phyloP scores from a whole-genome alignment of 352 stramenopile species.

The Phytophthora constricta region DNA sequence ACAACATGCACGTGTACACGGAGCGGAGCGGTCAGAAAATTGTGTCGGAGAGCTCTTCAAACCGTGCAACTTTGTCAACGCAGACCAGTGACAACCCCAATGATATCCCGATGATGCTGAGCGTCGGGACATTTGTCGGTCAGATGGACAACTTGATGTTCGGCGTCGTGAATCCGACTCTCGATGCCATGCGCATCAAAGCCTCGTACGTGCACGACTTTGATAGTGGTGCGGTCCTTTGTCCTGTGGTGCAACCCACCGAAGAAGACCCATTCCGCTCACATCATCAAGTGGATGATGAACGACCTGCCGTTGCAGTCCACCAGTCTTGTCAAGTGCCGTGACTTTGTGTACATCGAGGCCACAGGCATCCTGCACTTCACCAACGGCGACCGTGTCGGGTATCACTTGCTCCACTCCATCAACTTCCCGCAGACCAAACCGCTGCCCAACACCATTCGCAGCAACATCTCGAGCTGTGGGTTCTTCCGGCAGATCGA shows the following conservation, averaged over 20 bases:
- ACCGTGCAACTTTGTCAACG: neutral
- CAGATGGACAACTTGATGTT: constrained; percentile 33
- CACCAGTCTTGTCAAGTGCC: constrained; percentile 27
- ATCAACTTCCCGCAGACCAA: constrained; percentile 47
- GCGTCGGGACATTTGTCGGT: constrained; percentile 15
- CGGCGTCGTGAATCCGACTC: constrained; percentile 25
- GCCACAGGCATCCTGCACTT: constrained; percentile 30
- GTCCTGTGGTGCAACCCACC: constrained; percentile 16
- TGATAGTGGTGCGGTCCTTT: constrained; percentile 14
- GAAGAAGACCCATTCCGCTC: constrained; percentile 24
- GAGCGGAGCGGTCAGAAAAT: constrained; percentile 33
- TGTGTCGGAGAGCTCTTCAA: too few species aligned
- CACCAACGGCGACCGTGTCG: constrained; percentile 31
- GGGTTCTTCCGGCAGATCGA: constrained; percentile 44
- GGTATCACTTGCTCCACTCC: constrained; percentile 48
- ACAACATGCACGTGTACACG: constrained; percentile 51
- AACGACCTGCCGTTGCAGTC: constrained; percentile 27
- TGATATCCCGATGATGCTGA: constrained; percentile 15
- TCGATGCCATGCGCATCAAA: constrained; percentile 29
- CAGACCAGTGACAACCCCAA: neutral
- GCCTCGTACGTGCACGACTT: constrained; percentile 23
- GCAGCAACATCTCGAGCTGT: constrained; percentile 46
- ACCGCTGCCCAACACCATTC: constrained; percentile 36
- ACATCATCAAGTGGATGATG: constrained; percentile 39
- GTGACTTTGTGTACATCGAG: constrained; percentile 45